Conservation (phyloP, 1,284 basidiomycete genomes). For the Hortiboletus rubellus region DNA sequence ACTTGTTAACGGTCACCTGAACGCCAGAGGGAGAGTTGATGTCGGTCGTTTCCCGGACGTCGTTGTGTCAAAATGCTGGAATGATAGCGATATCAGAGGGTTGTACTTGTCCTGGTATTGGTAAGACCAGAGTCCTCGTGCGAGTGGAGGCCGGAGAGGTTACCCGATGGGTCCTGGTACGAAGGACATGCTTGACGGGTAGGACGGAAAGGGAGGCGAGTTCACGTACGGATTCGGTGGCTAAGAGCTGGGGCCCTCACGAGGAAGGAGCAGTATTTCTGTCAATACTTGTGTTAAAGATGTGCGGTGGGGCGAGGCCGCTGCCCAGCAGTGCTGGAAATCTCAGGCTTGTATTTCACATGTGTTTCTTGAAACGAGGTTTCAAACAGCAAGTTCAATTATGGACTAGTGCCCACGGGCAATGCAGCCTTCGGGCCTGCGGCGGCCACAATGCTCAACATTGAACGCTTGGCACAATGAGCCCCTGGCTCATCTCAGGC, state of each 20-base stretch:
- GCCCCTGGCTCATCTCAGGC: too few relatives aligned
- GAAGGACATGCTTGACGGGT: slow-evolving; percentile 1
- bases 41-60: slow-evolving; percentile 58
- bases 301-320: too few relatives aligned
- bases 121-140: slow-evolving; percentile 87
- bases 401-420: too few relatives aligned
- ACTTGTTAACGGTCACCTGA: slow-evolving; percentile 69
- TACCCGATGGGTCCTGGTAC: slow-evolving; percentile 62
- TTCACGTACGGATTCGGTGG: slow-evolving; percentile 75
- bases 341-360: too few relatives aligned
- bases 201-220: not conserved
- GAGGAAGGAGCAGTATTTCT: slow-evolving; percentile 84
- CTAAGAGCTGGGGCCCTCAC: slow-evolving; percentile 78
- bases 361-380: too few relatives aligned
- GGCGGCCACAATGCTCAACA: too few relatives aligned
- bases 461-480: too few relatives aligned
- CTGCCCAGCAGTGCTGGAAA: not conserved
- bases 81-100: not conserved
- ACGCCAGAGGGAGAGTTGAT: slow-evolving; percentile 64
- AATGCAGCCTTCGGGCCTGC: too few relatives aligned
- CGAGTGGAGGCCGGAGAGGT: slow-evolving; percentile 85
- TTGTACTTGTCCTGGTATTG: slow-evolving; percentile 68
- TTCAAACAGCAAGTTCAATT: too few relatives aligned
- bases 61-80: not conserved
- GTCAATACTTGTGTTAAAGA: not conserved